Base-by-base conservation (phyloP, 176 grass and related monocot genomes). In the Triticum dicoccoides region DNA sequence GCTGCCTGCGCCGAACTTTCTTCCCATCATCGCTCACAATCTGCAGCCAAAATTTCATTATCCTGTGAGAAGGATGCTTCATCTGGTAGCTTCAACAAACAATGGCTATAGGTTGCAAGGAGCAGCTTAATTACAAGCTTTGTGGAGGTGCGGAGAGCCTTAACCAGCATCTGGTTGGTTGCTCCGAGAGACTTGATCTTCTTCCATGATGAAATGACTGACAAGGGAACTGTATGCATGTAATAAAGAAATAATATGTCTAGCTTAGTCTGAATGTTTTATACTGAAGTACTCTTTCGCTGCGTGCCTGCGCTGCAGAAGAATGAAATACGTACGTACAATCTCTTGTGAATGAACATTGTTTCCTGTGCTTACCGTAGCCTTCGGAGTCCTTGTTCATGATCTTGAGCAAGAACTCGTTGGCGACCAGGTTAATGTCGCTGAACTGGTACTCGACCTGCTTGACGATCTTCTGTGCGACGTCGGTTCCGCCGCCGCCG, bases 381-480 rank as follows among this genome's bases (percentile, higher is more conserved):
- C 94, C 94, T 67, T 93, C 91, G 0, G 87, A 86, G 69, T 95
- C 94, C 83, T 89, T 95, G 91, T 86, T 95, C 91, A 95, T 95
- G 47, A 95, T 93, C 89, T 93, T 95, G 77, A 91, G 85, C 74
- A 95, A 64, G 78, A 95, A 95, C 73, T 95, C 94, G 78, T 89
- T 95, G 23, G 91, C 89, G 6, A 95, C 84, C 73, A 95, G 79
- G 80, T 95, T 95, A 20, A 88, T 85, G 61, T 95, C 94, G 69
- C 94, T 95, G 84, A 95, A 95, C 54, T 95, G 94, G 84, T 95
- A 95, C 77, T 95, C 94, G 0, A 95, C 94, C 86, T 95, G 93
- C 73, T 95, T 93, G 83, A 95, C 91, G 39, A 95, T 93, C 87
- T 95, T 93, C 52, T 95, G 91, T 2, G 77, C 76, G 0, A 95